These are phyloP conservation scores for Nicotiana paniculata DNA, from an alignment of 257 asterid species.

Conservation along the genomic window DNA sequence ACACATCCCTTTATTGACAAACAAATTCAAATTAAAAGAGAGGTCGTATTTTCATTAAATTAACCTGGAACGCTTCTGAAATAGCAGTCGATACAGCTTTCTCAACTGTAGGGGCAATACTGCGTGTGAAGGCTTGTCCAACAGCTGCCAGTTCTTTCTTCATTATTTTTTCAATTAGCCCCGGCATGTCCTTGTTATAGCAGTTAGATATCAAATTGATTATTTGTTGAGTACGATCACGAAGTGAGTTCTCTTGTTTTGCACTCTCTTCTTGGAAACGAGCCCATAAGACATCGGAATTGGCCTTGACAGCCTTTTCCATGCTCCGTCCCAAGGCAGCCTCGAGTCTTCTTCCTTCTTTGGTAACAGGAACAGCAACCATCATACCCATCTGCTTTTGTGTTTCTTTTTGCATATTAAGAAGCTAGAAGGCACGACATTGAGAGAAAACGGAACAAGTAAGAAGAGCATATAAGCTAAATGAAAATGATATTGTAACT, in stretches of 20 bases:
- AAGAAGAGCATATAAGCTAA: background rate
- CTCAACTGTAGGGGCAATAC: constrained; percentile 63
- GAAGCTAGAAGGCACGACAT: constrained; percentile 33
- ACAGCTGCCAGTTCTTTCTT: constrained; percentile 66
- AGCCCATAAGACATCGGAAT: constrained; percentile 83
- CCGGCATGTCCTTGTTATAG: constrained; percentile 79
- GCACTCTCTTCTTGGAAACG: constrained; percentile 78
- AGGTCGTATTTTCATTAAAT: background rate
- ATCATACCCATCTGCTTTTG: constrained; percentile 67
- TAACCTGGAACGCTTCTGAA: constrained; percentile 82
- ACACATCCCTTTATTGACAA: constrained; percentile 12
- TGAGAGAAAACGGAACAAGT: background rate
- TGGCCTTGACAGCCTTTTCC: constrained; percentile 77
- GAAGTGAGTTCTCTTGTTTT: constrained; percentile 74
- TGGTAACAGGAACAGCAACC: constrained; percentile 60
- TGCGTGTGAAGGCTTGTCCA: constrained; percentile 74
- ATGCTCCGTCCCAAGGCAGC: constrained; percentile 62
- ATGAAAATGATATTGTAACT: background rate
- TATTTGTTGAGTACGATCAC: constrained; percentile 61
- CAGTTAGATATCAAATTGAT: constrained; percentile 49
- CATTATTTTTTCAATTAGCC: constrained; percentile 62
- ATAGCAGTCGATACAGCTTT: constrained; percentile 61
- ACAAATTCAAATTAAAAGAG: background rate
- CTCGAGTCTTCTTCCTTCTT: constrained; percentile 87
- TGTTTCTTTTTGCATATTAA: constrained; percentile 46